Evolutionary conservation across 176 grass and related monocot genomes (phyloP), one percentile per base, ranked within the genome.

Genomic region (Hyparrhenia diplandra): DNA sequence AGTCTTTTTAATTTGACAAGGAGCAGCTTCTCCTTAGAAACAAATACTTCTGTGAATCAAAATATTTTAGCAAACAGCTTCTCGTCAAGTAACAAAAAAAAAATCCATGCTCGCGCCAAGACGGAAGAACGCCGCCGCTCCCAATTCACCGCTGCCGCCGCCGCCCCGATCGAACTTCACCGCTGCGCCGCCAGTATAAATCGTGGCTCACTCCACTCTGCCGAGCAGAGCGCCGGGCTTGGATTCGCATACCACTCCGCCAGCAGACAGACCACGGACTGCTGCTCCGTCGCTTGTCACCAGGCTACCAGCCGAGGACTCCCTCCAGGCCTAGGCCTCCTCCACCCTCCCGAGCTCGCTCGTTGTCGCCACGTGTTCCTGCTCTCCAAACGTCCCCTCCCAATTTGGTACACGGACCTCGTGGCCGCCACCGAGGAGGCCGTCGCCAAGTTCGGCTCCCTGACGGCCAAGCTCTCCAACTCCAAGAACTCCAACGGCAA

Each of bases 391-490:
- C 30, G 25, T 2, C 24, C 23, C 13, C 35, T 45, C 55, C 49
- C 12, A 69, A 84, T 87, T 81, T 74, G 8, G 9, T 57, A 87
- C 73, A 87, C 82, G 77, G 87, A 93, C n/a, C 82, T 99, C 52
- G 35, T 73, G n/a, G 82, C 51, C 3, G 89, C 89, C 27, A 93
- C 97, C 0, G 84, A 82, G 37, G 89, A 83, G 17, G 89, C 97
- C 29, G 46, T 99, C 46, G 82, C 87, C 31, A 99, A 80, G 85
- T 94, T 99, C 21, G 83, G 73, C 32, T 85, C 78, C 41, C 47
- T 96, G 0, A 52, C 92, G n/a, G 82, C 90, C 47, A 91, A 81
- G 64, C 83, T 99, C 66, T 12, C 81, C 40, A 28, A 17, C n/a
- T 71, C 74, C 17, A 83, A 84, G 51, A 92, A 52, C n/a, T n/a